These are phyloP conservation scores for Cercospora sp. DNA, from an alignment of 2,329 filamentous ascomycete species.

Conservation along the genomic window DNA sequence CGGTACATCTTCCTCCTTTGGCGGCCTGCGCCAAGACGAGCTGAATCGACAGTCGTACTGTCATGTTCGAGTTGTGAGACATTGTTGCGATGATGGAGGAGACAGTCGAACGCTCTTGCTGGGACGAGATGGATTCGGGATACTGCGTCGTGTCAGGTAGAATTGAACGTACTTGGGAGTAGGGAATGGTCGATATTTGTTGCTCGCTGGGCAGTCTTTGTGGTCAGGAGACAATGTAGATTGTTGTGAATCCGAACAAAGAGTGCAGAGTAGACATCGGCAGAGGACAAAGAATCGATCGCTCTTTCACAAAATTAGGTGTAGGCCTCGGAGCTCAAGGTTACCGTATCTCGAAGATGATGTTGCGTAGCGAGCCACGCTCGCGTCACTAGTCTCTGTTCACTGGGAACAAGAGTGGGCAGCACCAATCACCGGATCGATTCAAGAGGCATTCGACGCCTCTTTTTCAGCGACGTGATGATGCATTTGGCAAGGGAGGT, in stretches of 20 bases:
- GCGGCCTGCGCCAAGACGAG: slow-evolving; percentile 5
- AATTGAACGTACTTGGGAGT: background rate
- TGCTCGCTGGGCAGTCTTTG: background rate
- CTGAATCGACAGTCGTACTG: slow-evolving; percentile 1
- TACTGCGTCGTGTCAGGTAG: background rate
- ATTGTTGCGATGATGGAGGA: background rate
- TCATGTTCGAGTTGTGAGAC: background rate
- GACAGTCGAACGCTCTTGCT: background rate
- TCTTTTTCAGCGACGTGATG: too few relatives aligned
- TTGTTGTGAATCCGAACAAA: background rate
- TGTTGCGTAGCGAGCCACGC: too few relatives aligned
- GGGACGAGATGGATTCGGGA: too few relatives aligned
- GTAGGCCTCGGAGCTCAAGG: background rate
- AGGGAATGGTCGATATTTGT: background rate
- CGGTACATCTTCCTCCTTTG: background rate
- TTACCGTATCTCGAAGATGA: background rate
- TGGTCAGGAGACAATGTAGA: background rate
- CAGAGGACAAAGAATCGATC: background rate
- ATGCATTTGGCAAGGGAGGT: too few relatives aligned
- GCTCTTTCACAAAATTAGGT: background rate
- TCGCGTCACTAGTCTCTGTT: too few relatives aligned
- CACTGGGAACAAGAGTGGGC: too few relatives aligned
- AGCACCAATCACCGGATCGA: too few relatives aligned
- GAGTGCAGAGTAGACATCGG: background rate
- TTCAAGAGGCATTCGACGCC: too few relatives aligned